These are phyloP conservation scores for Lipomyces sp. DNA, from an alignment of 805 yeast genomes.

Conservation along the genomic window DNA sequence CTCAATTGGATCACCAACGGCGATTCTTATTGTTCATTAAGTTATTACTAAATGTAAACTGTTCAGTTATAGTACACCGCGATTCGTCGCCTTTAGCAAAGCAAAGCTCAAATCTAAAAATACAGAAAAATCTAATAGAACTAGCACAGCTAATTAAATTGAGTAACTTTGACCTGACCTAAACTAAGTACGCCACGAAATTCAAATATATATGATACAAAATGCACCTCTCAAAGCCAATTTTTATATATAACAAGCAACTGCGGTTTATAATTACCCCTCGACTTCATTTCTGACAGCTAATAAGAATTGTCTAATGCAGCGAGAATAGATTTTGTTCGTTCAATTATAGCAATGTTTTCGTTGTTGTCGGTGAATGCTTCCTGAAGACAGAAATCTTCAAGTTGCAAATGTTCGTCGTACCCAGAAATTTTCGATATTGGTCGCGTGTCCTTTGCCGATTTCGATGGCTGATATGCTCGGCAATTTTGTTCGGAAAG, in stretches of 20 bases:
- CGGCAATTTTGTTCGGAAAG: slow-evolving; percentile 28
- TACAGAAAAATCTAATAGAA: background rate
- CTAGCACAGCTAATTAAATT: background rate
- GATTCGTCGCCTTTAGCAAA: background rate
- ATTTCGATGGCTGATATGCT: slow-evolving; percentile 13
- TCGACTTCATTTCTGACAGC: background rate
- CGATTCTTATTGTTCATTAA: background rate
- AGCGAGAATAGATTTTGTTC: slow-evolving; percentile 16
- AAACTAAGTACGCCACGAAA: background rate
- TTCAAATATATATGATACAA: background rate
- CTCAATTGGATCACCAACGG: background rate
- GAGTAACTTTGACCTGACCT: background rate
- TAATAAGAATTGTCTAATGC: slow-evolving; percentile 14
- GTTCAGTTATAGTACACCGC: background rate
- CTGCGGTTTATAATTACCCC: background rate
- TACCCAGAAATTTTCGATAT: slow-evolving; percentile 1
- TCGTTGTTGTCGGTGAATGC: slow-evolving; percentile 16
- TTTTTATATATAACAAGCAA: background rate
- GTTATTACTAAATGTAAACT: background rate
- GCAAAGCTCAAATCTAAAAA: background rate
- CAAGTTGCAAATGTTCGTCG: slow-evolving; percentile 10
- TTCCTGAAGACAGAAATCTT: slow-evolving; percentile 13
- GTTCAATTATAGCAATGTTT: slow-evolving; percentile 11
- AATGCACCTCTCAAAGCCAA: background rate
- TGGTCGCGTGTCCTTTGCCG: slow-evolving; percentile 20